Conservation (phyloP, 176 grass and related monocot genomes). For the Urochloa ruziziensis region DNA sequence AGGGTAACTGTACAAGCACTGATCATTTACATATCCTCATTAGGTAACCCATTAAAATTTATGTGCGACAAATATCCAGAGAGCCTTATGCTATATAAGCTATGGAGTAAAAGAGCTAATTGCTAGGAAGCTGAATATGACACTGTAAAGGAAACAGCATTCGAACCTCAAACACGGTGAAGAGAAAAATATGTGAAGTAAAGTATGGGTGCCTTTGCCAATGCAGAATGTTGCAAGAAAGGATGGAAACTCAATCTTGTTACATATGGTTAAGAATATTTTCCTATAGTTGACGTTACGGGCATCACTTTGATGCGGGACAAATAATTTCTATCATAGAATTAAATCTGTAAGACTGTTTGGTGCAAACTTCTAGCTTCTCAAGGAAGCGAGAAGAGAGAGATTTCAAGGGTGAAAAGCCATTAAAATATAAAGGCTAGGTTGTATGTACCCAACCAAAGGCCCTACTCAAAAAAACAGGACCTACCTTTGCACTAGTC, state of each 20-base stretch:
- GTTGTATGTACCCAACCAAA: slow-evolving; percentile 15
- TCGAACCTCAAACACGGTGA: neutral
- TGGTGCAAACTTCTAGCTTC: neutral
- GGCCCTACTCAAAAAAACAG: slow-evolving; percentile 11
- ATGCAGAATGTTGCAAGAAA: too few relatives aligned
- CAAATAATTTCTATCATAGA: neutral
- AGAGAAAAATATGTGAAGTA: neutral
- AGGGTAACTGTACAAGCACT: too few relatives aligned
- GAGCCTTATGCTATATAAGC: neutral
- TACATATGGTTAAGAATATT: neutral
- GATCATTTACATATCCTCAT: neutral
- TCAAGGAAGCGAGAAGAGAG: neutral
- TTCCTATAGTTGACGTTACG: neutral
- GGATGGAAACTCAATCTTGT: neutral
- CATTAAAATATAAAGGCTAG: neutral
- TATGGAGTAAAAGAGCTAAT: neutral
- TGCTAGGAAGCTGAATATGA: neutral
- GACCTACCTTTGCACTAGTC: neutral
- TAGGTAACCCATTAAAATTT: neutral
- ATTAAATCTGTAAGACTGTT: neutral
- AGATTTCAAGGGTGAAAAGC: neutral
- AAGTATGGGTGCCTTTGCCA: too few relatives aligned
- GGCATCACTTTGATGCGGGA: neutral
- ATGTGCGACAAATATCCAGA: neutral
- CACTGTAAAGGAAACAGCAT: neutral